Conservation (phyloP, 2,329 filamentous ascomycete species). For the Diplodia sapinea region DNA sequence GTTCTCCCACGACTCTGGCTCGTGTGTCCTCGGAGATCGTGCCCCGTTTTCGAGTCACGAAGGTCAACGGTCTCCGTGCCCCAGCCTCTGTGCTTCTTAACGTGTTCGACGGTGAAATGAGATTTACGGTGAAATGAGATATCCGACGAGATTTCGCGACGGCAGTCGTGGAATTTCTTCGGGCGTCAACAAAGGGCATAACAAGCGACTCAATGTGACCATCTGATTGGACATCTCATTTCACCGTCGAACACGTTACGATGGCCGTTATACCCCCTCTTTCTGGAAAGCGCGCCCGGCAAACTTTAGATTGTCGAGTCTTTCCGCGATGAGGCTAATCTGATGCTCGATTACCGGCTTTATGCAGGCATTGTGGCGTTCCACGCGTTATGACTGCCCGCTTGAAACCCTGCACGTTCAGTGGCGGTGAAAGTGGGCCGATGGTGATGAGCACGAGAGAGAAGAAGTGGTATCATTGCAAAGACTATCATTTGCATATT, state of each 20-base stretch:
- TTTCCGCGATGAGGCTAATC: background rate
- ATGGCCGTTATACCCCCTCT: background rate
- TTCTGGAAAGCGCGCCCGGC: background rate
- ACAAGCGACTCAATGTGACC: no score
- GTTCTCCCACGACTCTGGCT: background rate
- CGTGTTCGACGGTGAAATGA: no score
- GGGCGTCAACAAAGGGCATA: no score
- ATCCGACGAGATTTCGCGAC: no score
- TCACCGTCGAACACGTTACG: no score
- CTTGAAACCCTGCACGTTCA: background rate
- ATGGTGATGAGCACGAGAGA: background rate
- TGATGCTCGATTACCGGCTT: conserved; percentile 1
- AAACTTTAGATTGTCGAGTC: background rate
- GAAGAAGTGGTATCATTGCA: conserved; percentile 9
- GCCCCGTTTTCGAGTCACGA: background rate
- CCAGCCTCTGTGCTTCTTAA: background rate
- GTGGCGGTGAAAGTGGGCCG: background rate
- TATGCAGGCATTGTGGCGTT: background rate
- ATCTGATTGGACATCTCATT: no score
- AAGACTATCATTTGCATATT: background rate
- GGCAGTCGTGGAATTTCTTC: no score
- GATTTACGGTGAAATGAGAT: no score
- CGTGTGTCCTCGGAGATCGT: conserved; percentile 14
- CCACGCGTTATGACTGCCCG: background rate
- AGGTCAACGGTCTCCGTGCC: background rate